These are phyloP conservation scores for Ophiocordyceps unilateralis DNA, from an alignment of 2,329 filamentous ascomycete species.

Conservation along the genomic window DNA sequence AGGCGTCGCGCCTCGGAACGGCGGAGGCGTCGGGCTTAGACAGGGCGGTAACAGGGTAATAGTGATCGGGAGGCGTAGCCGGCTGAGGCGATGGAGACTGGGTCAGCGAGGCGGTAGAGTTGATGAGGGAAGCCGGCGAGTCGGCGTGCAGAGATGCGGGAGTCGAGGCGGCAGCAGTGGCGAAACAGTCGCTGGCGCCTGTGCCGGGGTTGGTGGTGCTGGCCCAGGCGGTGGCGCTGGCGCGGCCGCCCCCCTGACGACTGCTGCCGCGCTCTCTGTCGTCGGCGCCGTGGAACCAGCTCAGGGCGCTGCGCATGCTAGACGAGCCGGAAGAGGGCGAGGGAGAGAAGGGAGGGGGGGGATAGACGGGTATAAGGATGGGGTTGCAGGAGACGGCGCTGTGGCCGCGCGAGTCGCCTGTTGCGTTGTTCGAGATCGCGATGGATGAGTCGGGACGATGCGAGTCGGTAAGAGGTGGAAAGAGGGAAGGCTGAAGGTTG, in stretches of 20 bases:
- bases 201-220: slow-evolving; percentile 2
- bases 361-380: background rate
- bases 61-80: slow-evolving; percentile 11
- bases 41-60: slow-evolving; percentile 5
- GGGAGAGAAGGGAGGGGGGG: background rate
- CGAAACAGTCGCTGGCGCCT: slow-evolving; percentile 5
- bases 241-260: slow-evolving; percentile 1
- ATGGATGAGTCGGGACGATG: background rate
- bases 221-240: slow-evolving; percentile 3
- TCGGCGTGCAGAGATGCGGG: slow-evolving; percentile 12
- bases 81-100: slow-evolving; percentile 19
- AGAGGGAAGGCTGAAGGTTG: background rate
- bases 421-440: too few relatives aligned
- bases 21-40: slow-evolving; percentile 1
- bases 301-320: slow-evolving; percentile 6
- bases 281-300: slow-evolving; percentile 12
- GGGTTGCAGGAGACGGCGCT: background rate
- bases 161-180: slow-evolving; percentile 3
- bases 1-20: slow-evolving; percentile 3
- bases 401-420: background rate
- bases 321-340: background rate
- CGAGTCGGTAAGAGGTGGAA: too few relatives aligned
- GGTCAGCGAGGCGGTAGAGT: slow-evolving; percentile 15
- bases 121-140: slow-evolving; percentile 15
- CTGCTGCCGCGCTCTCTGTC: slow-evolving; percentile 4